Conservation (phyloP, 73 alveolate genomes). For the Paramecium tetraurelia region DNA sequence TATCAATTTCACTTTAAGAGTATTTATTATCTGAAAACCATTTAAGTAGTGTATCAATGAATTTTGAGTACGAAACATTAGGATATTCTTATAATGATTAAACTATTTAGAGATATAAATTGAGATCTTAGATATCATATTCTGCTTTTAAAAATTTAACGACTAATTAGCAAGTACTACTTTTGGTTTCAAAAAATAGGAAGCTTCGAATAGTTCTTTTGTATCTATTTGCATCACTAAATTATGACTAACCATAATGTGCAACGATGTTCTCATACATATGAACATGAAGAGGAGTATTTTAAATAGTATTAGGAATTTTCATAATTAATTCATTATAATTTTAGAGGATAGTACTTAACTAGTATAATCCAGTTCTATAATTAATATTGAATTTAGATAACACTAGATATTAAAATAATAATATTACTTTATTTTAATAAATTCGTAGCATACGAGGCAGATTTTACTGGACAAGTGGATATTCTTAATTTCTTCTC, state of each 20-base stretch:
- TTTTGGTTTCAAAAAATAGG: conserved; percentile 11
- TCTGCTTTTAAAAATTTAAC: conserved; percentile 23
- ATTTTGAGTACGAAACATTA: not conserved
- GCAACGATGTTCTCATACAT: not conserved
- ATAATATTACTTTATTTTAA: not conserved
- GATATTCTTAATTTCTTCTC: conserved; percentile 36
- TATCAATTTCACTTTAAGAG: not conserved
- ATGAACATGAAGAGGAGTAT: conserved; percentile 29
- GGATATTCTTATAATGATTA: conserved; percentile 17
- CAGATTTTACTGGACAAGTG: conserved; percentile 40
- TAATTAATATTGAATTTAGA: not conserved
- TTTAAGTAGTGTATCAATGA: not conserved
- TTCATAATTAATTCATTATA: not conserved
- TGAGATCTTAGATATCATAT: not conserved
- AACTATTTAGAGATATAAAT: conserved; percentile 3
- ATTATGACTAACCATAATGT: conserved; percentile 31
- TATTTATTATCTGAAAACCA: not conserved
- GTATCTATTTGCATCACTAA: conserved; percentile 30
- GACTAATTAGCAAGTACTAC: conserved; percentile 17
- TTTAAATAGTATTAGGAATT: not conserved
- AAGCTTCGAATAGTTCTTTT: conserved; percentile 17
- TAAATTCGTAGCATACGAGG: not conserved
- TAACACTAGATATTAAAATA: not conserved
- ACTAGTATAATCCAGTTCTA: not conserved
- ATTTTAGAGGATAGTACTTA: not conserved